phyloP scores from a whole-genome alignment of 73 alveolate species.

The Halteria grandinella region DNA sequence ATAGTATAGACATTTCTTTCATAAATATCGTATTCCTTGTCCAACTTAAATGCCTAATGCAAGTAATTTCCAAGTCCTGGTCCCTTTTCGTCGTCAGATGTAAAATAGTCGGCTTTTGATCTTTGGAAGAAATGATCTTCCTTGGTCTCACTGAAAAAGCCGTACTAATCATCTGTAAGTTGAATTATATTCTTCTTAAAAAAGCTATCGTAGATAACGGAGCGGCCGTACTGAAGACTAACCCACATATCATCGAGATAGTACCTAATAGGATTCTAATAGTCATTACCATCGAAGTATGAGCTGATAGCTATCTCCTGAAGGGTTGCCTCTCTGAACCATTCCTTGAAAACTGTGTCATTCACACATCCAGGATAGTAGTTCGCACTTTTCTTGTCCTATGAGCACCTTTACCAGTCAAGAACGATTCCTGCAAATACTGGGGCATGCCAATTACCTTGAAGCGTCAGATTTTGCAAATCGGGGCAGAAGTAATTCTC shows the following conservation, averaged over 20 bases:
- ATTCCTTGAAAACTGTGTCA: conserved; percentile 8
- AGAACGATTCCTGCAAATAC: background rate
- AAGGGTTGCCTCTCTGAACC: conserved; percentile 1
- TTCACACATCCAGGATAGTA: background rate
- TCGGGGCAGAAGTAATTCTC: conserved; percentile 38
- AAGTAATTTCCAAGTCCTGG: conserved; percentile 22
- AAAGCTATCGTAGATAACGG: background rate
- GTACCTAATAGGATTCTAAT: conserved; percentile 19
- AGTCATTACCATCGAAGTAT: conserved; percentile 20
- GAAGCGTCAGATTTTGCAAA: conserved; percentile 20
- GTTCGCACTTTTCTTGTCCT: background rate
- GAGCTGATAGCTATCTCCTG: conserved; percentile 26
- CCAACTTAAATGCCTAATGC: conserved; percentile 1
- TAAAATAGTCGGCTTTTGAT: conserved; percentile 1
- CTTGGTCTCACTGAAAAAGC: background rate
- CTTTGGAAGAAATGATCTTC: background rate
- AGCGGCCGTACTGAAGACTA: conserved; percentile 1
- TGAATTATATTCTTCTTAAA: background rate
- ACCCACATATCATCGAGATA: conserved; percentile 20
- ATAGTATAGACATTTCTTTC: conserved; percentile 24
- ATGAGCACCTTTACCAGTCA: background rate
- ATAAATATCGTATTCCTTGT: conserved; percentile 19
- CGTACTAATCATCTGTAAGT: conserved; percentile 14
- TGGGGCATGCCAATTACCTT: conserved; percentile 53
- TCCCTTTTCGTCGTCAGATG: conserved; percentile 14